phyloP scores from a whole-genome alignment of 306 rosid genomes.

The Citrullus amarus region DNA sequence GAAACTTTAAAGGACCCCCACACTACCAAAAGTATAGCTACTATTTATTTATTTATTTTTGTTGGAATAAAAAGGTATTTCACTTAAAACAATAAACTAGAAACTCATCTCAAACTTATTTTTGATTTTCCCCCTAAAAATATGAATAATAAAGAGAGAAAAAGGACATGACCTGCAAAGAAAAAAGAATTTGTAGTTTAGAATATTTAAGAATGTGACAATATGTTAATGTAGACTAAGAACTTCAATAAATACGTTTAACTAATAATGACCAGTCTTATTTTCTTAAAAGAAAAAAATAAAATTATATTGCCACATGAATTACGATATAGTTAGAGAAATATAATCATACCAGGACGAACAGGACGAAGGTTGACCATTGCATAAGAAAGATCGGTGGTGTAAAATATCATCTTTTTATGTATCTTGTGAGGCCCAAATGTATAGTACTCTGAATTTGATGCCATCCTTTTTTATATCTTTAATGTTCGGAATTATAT shows the following conservation, averaged over 20 bases:
- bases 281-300: neutral
- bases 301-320: neutral
- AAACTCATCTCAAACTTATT: no score
- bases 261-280: neutral
- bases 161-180: neutral
- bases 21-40: no score
- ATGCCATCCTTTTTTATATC: slow-evolving; percentile 30
- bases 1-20: no score
- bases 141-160: neutral
- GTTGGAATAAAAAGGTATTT: no score
- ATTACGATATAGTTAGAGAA: neutral
- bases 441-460: slow-evolving; percentile 20
- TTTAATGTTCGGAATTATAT: neutral
- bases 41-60: no score
- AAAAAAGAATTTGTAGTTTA: neutral
- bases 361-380: slow-evolving; percentile 79
- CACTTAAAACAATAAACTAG: no score
- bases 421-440: slow-evolving; percentile 70
- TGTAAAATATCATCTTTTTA: slow-evolving; percentile 48
- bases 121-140: neutral
- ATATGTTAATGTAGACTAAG: neutral
- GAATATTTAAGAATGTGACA: neutral
- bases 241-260: neutral
- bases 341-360: slow-evolving; percentile 46
- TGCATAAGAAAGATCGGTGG: slow-evolving; percentile 52